phyloP scores from a whole-genome alignment of 1,284 basidiomycete species.

The Neonothopanus nambi region DNA sequence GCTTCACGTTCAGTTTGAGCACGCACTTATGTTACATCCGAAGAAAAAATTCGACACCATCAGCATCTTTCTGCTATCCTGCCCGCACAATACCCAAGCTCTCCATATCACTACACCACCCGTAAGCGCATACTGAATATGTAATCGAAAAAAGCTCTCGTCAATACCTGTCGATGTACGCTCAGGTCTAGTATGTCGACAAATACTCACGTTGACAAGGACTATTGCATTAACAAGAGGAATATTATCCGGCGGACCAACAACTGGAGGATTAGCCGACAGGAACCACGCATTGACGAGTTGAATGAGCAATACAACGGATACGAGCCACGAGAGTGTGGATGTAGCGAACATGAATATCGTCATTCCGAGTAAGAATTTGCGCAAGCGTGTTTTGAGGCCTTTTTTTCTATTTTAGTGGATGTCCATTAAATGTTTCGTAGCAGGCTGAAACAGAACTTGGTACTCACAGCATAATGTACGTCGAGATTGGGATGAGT shows the following conservation, averaged over 20 bases:
- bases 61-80: constrained; percentile 16
- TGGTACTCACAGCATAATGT: constrained; percentile 3
- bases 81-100: constrained; percentile 23
- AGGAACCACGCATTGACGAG: constrained; percentile 3
- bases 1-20: neutral
- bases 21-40: constrained; percentile 18
- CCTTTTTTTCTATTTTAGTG: constrained; percentile 12
- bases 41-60: constrained; percentile 15
- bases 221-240: constrained; percentile 20
- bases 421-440: too few relatives aligned
- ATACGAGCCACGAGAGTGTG: constrained; percentile 19
- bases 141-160: neutral
- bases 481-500: too few relatives aligned
- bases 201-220: constrained; percentile 20
- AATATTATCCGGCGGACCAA: constrained; percentile 4
- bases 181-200: too few relatives aligned
- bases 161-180: neutral
- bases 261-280: neutral
- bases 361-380: constrained; percentile 4
- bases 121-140: constrained; percentile 21
- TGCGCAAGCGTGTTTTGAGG: neutral
- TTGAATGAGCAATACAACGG: constrained; percentile 14
- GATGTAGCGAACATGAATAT: constrained; percentile 18
- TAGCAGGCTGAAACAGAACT: too few relatives aligned
- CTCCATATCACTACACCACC: constrained; percentile 25